Evolutionary conservation across 441 rosid species (phyloP).

Genomic region (Melianthus villosus): DNA sequence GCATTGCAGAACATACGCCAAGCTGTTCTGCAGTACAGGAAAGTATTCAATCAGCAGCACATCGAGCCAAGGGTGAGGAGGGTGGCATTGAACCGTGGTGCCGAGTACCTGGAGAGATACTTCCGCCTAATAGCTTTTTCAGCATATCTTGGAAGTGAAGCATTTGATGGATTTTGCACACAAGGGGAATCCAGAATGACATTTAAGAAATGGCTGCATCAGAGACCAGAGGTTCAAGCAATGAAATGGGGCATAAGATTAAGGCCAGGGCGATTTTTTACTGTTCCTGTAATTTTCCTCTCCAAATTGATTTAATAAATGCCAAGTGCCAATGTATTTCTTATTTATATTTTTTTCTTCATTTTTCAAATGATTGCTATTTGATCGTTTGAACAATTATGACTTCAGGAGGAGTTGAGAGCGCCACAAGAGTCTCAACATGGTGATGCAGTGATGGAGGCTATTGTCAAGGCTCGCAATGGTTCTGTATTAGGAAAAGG

Average conservation of each 20-base stretch:
- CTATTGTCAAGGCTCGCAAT: conserved; percentile 65
- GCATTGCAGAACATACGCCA: conserved; percentile 88
- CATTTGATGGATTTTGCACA: conserved; percentile 74
- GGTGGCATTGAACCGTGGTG: conserved; percentile 84
- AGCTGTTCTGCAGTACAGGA: conserved; percentile 82
- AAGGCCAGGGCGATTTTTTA: conserved; percentile 84
- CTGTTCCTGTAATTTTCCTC: conserved; percentile 58
- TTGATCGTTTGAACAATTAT: conserved; percentile 6
- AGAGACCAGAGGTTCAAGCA: conserved; percentile 89
- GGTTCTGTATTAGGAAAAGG: conserved; percentile 92
- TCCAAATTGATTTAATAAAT: conserved; percentile 4
- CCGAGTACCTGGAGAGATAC: conserved; percentile 90
- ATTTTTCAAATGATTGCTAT: conserved; percentile 5
- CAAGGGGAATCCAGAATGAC: conserved; percentile 72
- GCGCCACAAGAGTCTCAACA: conserved; percentile 72
- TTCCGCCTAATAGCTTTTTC: conserved; percentile 91
- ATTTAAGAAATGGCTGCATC: conserved; percentile 79
- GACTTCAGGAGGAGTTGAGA: conserved; percentile 68
- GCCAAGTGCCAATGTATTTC: background rate
- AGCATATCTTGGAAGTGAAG: conserved; percentile 94
- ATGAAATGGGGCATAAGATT: conserved; percentile 96
- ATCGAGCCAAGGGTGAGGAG: conserved; percentile 86
- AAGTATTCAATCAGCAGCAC: conserved; percentile 80
- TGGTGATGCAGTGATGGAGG: conserved; percentile 98
- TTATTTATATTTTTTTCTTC: no score